Percentiles rank a stretch among this genome's conserved stretches.
phyloP scores from a whole-genome alignment of 768 basidiomycete species.

The Chiua virens region DNA sequence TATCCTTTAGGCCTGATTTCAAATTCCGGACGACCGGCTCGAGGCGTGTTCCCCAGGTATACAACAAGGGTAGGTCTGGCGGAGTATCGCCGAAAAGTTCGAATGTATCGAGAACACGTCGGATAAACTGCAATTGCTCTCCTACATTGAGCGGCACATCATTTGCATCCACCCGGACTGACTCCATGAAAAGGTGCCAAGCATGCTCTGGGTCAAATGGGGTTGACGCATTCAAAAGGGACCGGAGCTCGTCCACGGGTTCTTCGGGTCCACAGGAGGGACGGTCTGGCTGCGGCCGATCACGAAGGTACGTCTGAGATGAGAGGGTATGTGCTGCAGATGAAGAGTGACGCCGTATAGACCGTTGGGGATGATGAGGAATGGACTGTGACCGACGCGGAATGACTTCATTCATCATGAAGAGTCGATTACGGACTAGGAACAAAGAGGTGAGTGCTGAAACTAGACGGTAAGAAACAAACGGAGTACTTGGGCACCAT shows the following conservation, averaged over 20 bases:
- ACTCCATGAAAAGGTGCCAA: slow-evolving; percentile 40
- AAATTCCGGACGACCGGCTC: slow-evolving; percentile 32
- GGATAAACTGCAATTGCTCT: slow-evolving; percentile 30
- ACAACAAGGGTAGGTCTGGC: slow-evolving; percentile 22
- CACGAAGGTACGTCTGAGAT: slow-evolving; percentile 11
- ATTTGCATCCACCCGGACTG: slow-evolving; percentile 8
- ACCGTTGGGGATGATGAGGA: slow-evolving; percentile 14
- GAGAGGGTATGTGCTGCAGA: slow-evolving; percentile 18
- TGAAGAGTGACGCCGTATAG: slow-evolving; percentile 22
- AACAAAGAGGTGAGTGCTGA: slow-evolving; percentile 7
- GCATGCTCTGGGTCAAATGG: slow-evolving; percentile 39
- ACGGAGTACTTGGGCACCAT: slow-evolving; percentile 46
- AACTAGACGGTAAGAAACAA: not conserved
- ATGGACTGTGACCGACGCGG: slow-evolving; percentile 23
- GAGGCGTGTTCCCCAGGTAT: slow-evolving; percentile 40
- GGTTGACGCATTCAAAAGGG: slow-evolving; percentile 13
- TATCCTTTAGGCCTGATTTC: slow-evolving; percentile 20
- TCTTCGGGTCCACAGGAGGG: slow-evolving; percentile 6
- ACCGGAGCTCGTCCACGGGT: slow-evolving; percentile 14
- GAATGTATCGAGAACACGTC: slow-evolving; percentile 17
- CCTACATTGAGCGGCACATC: slow-evolving; percentile 13
- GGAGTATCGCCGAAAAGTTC: slow-evolving; percentile 13
- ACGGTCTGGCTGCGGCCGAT: slow-evolving; percentile 1
- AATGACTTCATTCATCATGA: slow-evolving; percentile 38
- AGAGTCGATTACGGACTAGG: slow-evolving; percentile 35